These are phyloP conservation scores for Penicillium sp. DNA, from an alignment of 2,329 filamentous ascomycete species.

Conservation along the genomic window DNA sequence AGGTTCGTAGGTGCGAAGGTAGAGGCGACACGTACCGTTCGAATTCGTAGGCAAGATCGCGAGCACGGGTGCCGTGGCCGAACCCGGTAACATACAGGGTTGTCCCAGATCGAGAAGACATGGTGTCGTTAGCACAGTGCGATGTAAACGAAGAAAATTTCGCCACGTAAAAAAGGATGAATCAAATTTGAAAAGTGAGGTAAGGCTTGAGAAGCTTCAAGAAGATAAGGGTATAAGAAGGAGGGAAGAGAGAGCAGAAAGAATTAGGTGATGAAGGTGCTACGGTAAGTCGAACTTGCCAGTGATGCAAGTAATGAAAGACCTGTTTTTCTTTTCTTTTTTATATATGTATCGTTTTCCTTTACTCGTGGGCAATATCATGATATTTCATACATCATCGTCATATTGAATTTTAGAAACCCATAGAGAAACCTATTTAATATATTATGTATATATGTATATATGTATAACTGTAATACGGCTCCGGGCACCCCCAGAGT, in stretches of 20 bases:
- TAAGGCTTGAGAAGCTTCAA: constrained; percentile 8
- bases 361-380: too few relatives aligned
- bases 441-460: too few relatives aligned
- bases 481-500: too few relatives aligned
- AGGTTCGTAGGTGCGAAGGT: constrained; percentile 36
- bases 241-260: not conserved
- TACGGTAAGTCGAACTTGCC: constrained; percentile 13
- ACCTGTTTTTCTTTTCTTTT: not conserved
- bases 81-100: constrained; percentile 99
- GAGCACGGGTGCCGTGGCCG: constrained; percentile 95
- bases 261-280: constrained; percentile 7
- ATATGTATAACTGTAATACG: too few relatives aligned
- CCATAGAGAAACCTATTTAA: too few relatives aligned
- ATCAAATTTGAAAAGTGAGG: not conserved
- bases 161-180: not conserved
- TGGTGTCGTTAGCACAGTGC: constrained; percentile 42
- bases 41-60: constrained; percentile 99
- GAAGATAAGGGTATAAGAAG: constrained; percentile 5
- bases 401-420: too few relatives aligned
- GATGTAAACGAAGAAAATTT: not conserved
- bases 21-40: constrained; percentile 87
- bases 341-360: not conserved
- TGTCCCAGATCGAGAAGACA: constrained; percentile 93
- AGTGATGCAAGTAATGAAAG: constrained; percentile 16
- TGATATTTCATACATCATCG: too few relatives aligned